phyloP scores from a whole-genome alignment of 371 early-diverging fungal genomes.

The Mortierella sp. region DNA sequence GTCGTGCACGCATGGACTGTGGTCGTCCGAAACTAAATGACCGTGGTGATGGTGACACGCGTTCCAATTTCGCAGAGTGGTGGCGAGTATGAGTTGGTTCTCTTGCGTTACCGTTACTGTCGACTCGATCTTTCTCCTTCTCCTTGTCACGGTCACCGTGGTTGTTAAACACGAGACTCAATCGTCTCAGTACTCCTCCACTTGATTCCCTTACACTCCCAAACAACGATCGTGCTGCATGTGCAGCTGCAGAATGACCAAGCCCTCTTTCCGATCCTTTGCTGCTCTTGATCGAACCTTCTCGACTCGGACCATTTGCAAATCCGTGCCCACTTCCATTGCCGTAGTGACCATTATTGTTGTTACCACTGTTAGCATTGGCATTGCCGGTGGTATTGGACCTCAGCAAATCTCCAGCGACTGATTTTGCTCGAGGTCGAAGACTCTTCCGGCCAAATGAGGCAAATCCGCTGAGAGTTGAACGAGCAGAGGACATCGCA shows the following conservation, averaged over 20 bases:
- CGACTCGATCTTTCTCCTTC: constrained; percentile 36
- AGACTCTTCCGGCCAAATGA: constrained; percentile 51
- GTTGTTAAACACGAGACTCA: constrained; percentile 47
- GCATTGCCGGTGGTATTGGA: constrained; percentile 45
- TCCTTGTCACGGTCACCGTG: constrained; percentile 49
- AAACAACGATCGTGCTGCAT: constrained; percentile 55
- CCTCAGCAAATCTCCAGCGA: constrained; percentile 36
- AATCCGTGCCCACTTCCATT: constrained; percentile 17
- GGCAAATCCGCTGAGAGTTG: constrained; percentile 48
- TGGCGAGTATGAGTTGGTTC: constrained; percentile 27
- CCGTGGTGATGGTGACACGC: constrained; percentile 40
- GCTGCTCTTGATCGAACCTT: constrained; percentile 51
- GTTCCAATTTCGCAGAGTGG: constrained; percentile 49
- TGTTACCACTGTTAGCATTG: constrained; percentile 5
- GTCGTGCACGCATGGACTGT: constrained; percentile 46
- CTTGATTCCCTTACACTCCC: constrained; percentile 55
- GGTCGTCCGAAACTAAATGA: constrained; percentile 47
- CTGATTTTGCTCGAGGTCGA: constrained; percentile 43
- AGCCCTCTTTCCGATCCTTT: constrained; percentile 47
- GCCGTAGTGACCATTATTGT: constrained; percentile 12
- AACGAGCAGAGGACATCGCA: constrained; percentile 33
- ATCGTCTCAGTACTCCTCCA: constrained; percentile 48
- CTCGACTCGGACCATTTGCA: constrained; percentile 35
- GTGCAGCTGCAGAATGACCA: constrained; percentile 47
- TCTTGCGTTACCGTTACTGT: constrained; percentile 14